These are phyloP conservation scores for Trametes punicea DNA, from an alignment of 768 basidiomycete species.

Conservation along the genomic window DNA sequence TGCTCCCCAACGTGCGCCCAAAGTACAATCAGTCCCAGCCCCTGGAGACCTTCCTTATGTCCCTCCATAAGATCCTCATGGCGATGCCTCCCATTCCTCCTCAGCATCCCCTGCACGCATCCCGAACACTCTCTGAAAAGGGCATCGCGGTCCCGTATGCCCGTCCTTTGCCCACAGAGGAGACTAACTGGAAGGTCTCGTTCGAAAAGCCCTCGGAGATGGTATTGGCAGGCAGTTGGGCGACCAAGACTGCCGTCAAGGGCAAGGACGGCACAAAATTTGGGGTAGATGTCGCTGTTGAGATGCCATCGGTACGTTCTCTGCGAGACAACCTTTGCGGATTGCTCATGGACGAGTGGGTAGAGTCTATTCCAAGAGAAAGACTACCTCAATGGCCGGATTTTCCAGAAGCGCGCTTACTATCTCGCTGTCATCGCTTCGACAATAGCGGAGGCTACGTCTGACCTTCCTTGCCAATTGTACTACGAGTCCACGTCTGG, in stretches of 20 bases:
- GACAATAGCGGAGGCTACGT: conserved; percentile 46
- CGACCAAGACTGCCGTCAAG: conserved; percentile 71
- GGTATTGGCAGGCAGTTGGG: conserved; percentile 83
- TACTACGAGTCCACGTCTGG: conserved; percentile 54
- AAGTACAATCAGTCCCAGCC: conserved; percentile 53
- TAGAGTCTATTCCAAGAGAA: conserved; percentile 91
- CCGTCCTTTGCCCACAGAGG: conserved; percentile 65
- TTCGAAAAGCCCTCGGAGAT: conserved; percentile 79
- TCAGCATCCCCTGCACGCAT: conserved; percentile 64
- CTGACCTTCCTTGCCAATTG: conserved; percentile 52
- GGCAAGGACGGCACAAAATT: conserved; percentile 62
- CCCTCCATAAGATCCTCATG: conserved; percentile 63
- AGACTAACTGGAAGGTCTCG: conserved; percentile 85
- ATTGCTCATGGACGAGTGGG: neutral
- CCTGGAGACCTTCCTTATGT: conserved; percentile 65
- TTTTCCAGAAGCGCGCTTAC: conserved; percentile 89
- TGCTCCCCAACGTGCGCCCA: conserved; percentile 73
- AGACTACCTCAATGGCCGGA: conserved; percentile 85
- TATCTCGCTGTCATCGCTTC: conserved; percentile 81
- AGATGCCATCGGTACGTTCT: conserved; percentile 73
- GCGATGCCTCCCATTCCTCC: conserved; percentile 54
- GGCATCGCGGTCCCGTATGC: conserved; percentile 67
- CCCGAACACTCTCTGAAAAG: conserved; percentile 49
- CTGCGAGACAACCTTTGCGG: neutral
- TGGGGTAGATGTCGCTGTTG: conserved; percentile 75